phyloP scores from a whole-genome alignment of 1,284 basidiomycete species.

The Trichosporon sp. region DNA sequence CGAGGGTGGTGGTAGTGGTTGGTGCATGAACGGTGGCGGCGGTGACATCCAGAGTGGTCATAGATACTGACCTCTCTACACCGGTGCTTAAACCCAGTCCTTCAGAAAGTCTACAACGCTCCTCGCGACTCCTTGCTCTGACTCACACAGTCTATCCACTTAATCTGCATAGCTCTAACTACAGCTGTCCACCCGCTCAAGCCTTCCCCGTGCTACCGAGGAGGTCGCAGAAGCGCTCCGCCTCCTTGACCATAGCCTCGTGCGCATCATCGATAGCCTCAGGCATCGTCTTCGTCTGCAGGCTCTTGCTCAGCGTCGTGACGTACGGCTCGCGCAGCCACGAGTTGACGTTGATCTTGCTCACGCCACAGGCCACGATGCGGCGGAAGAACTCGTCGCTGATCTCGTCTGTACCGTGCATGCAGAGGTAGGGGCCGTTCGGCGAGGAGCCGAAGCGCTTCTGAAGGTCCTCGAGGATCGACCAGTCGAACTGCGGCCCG shows the following conservation, averaged over 20 bases:
- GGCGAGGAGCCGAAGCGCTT: constrained; percentile 33
- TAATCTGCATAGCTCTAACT: no score
- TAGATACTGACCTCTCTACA: no score
- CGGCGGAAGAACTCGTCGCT: constrained; percentile 52
- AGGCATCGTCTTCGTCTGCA: constrained; percentile 50
- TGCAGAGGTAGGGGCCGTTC: constrained; percentile 41
- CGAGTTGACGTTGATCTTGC: constrained; percentile 57
- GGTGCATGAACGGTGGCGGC: no score
- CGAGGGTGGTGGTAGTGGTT: no score
- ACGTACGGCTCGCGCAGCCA: constrained; percentile 56
- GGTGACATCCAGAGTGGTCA: no score
- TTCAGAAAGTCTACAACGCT: no score
- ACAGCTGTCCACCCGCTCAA: no score
- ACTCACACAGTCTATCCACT: no score
- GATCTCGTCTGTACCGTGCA: constrained; percentile 57
- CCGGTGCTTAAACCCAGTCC: no score
- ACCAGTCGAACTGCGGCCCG: constrained; percentile 49
- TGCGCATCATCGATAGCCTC: constrained; percentile 54
- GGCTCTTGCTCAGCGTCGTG: constrained; percentile 41
- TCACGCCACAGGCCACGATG: constrained; percentile 52
- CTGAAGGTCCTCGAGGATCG: constrained; percentile 42
- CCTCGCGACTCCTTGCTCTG: no score
- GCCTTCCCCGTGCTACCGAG: constrained; percentile 53
- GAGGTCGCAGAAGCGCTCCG: constrained; percentile 50
- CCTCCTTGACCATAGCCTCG: constrained; percentile 48